Conservation (phyloP, 2,329 filamentous ascomycete species). For the Thyridium curvatum region DNA sequence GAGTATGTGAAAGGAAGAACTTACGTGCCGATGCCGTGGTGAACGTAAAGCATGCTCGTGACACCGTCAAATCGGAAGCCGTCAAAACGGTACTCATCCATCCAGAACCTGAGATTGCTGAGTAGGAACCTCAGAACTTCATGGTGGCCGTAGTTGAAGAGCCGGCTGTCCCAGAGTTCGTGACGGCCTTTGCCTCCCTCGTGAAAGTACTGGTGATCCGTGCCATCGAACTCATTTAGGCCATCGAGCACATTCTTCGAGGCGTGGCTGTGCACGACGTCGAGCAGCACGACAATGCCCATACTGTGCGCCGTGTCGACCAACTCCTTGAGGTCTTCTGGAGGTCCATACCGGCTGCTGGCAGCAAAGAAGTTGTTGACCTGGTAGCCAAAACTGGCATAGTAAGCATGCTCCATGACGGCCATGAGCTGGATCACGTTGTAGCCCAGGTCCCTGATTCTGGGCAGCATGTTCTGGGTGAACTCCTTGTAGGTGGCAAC, state of each 20-base stretch:
- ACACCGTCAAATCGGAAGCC: slow-evolving; percentile 98
- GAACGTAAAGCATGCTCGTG: slow-evolving; percentile 94
- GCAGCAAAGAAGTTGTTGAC: slow-evolving; percentile 98
- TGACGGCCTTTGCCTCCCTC: slow-evolving; percentile 77
- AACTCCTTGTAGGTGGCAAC: slow-evolving; percentile 98
- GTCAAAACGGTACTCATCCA: slow-evolving; percentile 96
- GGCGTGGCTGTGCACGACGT: slow-evolving; percentile 96
- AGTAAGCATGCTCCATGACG: slow-evolving; percentile 99
- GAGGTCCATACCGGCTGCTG: slow-evolving; percentile 87
- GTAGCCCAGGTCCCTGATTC: slow-evolving; percentile 87
- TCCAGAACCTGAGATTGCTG: slow-evolving; percentile 96
- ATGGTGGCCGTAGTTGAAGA: slow-evolving; percentile 96
- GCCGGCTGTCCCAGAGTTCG: slow-evolving; percentile 89
- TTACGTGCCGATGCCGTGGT: slow-evolving; percentile 95
- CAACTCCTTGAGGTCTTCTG: slow-evolving; percentile 93
- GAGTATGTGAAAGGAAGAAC: slow-evolving; percentile 27
- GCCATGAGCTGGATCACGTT: slow-evolving; percentile 99
- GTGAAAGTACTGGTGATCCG: slow-evolving; percentile 95
- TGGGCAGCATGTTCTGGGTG: slow-evolving; percentile 82
- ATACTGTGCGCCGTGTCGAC: slow-evolving; percentile 91
- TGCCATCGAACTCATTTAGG: slow-evolving; percentile 91
- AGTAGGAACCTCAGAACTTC: slow-evolving; percentile 94
- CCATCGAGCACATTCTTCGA: slow-evolving; percentile 97
- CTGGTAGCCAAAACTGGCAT: slow-evolving; percentile 97
- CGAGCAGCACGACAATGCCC: slow-evolving; percentile 84